These are phyloP conservation scores for Stemphylium lycopersici DNA, from an alignment of 2,329 filamentous ascomycete genomes.

Conservation along the genomic window DNA sequence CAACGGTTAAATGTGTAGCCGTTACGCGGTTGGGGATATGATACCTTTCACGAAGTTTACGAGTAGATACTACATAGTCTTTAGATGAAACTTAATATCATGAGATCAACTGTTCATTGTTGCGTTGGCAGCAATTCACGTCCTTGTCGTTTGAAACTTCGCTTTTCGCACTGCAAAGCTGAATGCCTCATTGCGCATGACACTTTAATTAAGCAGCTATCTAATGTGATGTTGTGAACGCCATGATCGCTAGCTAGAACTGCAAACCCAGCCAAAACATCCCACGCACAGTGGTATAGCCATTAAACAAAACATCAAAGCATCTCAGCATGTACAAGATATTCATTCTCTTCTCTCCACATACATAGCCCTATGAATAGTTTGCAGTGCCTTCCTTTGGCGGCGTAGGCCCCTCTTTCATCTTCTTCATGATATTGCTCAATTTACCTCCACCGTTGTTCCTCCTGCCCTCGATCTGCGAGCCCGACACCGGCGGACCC, in stretches of 20 bases:
- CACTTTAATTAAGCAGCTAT: too few species aligned
- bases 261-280: too few species aligned
- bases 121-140: neutral
- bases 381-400: slow-evolving; percentile 12
- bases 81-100: neutral
- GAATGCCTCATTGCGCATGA: too few species aligned
- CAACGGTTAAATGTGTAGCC: slow-evolving; percentile 30
- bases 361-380: neutral
- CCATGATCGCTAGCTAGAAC: too few species aligned
- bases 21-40: too few species aligned
- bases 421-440: slow-evolving; percentile 44
- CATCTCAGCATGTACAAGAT: neutral
- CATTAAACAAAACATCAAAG: neutral
- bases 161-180: too few species aligned
- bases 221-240: too few species aligned
- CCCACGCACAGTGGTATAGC: too few species aligned
- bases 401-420: slow-evolving; percentile 37
- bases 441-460: slow-evolving; percentile 32
- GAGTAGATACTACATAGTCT: slow-evolving; percentile 2
- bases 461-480: slow-evolving; percentile 30
- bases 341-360: neutral
- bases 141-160: too few species aligned
- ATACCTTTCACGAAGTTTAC: slow-evolving; percentile 9
- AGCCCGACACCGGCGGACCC: slow-evolving; percentile 31
- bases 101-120: accelerated